Conservation (phyloP, 2,329 filamentous ascomycete species). For the Aspergillus sergii region DNA sequence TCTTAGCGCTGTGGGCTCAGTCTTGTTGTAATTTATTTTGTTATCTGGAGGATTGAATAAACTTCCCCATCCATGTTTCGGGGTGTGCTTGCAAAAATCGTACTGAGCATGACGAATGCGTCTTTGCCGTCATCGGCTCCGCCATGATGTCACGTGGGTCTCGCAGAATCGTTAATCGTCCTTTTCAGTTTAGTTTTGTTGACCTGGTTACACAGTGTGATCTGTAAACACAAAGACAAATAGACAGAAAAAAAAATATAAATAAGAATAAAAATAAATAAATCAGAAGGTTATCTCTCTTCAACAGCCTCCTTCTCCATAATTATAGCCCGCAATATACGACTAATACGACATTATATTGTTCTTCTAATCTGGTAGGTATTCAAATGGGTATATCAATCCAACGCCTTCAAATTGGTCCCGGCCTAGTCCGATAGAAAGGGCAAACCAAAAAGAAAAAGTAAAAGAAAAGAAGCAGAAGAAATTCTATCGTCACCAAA, state of each 20-base stretch:
- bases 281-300: neutral
- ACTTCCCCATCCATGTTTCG: conserved; percentile 2
- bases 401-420: conserved; percentile 16
- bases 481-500: conserved; percentile 6
- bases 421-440: neutral
- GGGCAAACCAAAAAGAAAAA: neutral
- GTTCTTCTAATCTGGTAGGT: neutral
- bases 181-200: neutral
- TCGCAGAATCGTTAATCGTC: neutral
- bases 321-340: neutral
- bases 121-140: conserved; percentile 9
- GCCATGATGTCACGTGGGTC: conserved; percentile 29
- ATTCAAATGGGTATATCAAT: conserved; percentile 10
- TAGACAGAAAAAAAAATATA: neutral
- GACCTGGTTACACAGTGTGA: neutral
- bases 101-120: conserved; percentile 16
- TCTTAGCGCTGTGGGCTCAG: neutral
- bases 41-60: neutral
- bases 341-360: neutral
- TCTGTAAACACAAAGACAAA: neutral
- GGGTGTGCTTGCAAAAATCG: neutral
- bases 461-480: neutral
- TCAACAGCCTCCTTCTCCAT: neutral
- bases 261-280: neutral
- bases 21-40: neutral